A percentile compares a stretch with the other conserved stretches of the same genome.
These are phyloP conservation scores for Lachnum nothofagi DNA, from an alignment of 2,329 filamentous ascomycete genomes.

Conservation along the genomic window DNA sequence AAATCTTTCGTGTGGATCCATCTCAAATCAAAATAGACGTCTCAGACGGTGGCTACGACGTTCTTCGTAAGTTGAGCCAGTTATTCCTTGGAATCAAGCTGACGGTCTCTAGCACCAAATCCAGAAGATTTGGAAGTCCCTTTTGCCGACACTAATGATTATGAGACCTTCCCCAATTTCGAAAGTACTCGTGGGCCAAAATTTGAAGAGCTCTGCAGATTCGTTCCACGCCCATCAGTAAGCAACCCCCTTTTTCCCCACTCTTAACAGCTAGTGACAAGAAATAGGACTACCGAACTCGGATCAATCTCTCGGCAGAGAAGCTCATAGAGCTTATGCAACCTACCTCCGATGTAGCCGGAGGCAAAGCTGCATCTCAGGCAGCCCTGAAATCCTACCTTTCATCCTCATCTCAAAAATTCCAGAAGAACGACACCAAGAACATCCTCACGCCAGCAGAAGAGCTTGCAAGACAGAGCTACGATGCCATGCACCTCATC, in stretches of 20 bases:
- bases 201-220: slow-evolving; percentile 26
- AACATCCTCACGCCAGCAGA: slow-evolving; percentile 21
- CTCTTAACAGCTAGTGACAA: slow-evolving; percentile 9
- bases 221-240: slow-evolving; percentile 26
- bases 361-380: slow-evolving; percentile 7
- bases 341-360: neutral
- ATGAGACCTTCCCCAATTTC: slow-evolving; percentile 31
- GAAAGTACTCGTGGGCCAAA: slow-evolving; percentile 20
- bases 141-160: slow-evolving; percentile 29
- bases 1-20: slow-evolving; percentile 26
- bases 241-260: slow-evolving; percentile 5
- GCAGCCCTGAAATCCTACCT: slow-evolving; percentile 1
- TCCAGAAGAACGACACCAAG: slow-evolving; percentile 2
- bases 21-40: slow-evolving; percentile 8
- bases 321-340: slow-evolving; percentile 20
- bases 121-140: slow-evolving; percentile 7
- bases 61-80: slow-evolving; percentile 26
- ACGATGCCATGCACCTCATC: slow-evolving; percentile 21
- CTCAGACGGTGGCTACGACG: slow-evolving; percentile 22
- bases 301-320: slow-evolving; percentile 19
- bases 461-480: slow-evolving; percentile 15
- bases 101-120: slow-evolving; percentile 4
- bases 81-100: neutral
- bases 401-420: neutral
- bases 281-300: slow-evolving; percentile 20